Evolutionary conservation across 805 yeast species (phyloP), one percentile per base, ranked within the genome.

Genomic region (Metahyphopichia silvanorum): DNA sequence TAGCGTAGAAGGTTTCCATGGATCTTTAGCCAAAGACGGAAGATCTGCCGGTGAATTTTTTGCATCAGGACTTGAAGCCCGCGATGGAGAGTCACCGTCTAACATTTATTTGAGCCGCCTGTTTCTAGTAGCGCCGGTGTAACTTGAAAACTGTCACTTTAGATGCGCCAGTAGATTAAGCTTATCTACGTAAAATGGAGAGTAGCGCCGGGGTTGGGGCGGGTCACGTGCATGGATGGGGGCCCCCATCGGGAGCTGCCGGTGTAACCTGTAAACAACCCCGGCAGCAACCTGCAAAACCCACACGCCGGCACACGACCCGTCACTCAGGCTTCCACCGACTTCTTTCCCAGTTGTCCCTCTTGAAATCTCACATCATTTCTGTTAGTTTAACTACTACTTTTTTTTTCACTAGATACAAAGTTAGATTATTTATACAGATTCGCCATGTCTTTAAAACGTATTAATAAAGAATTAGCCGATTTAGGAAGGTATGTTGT

Each of bases 401-500:
- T 23, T 23, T 23, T 23, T 23, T 23, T n/a, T 12, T 23, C 25
- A 23, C n/a, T 23, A 23, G 9, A 23, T 23, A 12, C 13, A 12
- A 10, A 8, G n/a, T 23, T 23, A 23, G 11, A 23, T 11, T n/a
- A n/a, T n/a, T n/a, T n/a, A n/a, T n/a, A n/a, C n/a, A n/a, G n/a
- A n/a, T n/a, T n/a, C n/a, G 39, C 34, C 53, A 87, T 88, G 96
- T 93, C 98, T 47, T 73, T 79, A 52, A 93, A 93, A 70, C 88
- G 98, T 76, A 87, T 91, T 55, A 85, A 86, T 69, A 91, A 91
- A 70, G 98, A 91, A 71, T 77, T 93, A 53, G 82, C 82, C 52
- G 98, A 93, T 65, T 76, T 91, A 58, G 96, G 96, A 61, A 83
- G 87, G 89, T 82, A 73, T 64, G 89, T 81, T 9, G 25, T 23